Conservation (phyloP, 345 rosid genomes). For the Euclidium syriacum region DNA sequence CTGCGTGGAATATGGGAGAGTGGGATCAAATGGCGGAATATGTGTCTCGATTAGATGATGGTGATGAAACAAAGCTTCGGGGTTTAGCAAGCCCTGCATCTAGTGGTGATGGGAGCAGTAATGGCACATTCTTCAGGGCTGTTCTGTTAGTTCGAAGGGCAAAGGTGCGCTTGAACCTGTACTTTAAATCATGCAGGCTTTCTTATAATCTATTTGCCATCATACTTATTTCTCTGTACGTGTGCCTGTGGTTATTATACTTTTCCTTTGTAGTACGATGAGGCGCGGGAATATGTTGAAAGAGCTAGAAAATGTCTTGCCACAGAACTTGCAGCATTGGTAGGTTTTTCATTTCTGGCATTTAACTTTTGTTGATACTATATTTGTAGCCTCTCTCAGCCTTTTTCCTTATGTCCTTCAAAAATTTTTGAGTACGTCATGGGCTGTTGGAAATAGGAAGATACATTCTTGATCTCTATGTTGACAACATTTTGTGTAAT, state of each 20-base stretch:
- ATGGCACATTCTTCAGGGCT: conserved; percentile 95
- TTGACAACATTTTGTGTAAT: conserved; percentile 6
- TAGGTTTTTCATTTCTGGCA: conserved; percentile 33
- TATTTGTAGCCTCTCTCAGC: conserved; percentile 8
- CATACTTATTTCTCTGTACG: conserved; percentile 2
- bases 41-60: conserved; percentile 90
- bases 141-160: conserved; percentile 77
- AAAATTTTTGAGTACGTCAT: conserved; percentile 12
- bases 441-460: conserved; percentile 4
- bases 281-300: conserved; percentile 92
- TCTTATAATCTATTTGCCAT: background rate
- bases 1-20: conserved; percentile 99
- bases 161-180: conserved; percentile 43
- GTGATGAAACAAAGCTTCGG: conserved; percentile 85
- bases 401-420: background rate
- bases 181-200: conserved; percentile 3
- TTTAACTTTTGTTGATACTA: background rate
- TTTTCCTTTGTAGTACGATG: conserved; percentile 58
- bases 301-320: conserved; percentile 96
- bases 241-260: background rate
- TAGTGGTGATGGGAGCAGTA: conserved; percentile 89
- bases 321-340: conserved; percentile 99
- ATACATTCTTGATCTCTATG: conserved; percentile 5
- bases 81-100: conserved; percentile 82
- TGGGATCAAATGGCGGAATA: conserved; percentile 99